phyloP scores from a whole-genome alignment of 208 protist genomes.

The Trypanosomatidae sp. region DNA sequence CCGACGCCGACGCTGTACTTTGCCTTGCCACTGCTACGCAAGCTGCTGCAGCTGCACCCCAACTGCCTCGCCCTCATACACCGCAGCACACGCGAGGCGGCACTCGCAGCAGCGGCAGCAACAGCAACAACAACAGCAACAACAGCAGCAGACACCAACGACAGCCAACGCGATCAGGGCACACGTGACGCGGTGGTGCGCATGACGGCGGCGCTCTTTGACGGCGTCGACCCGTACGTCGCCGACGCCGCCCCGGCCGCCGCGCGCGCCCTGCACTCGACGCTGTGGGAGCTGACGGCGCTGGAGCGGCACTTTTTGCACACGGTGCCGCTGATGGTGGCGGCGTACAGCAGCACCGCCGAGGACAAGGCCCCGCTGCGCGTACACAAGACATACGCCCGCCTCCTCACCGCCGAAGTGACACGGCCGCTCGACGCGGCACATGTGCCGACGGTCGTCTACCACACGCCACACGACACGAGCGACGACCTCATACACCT shows the following conservation, averaged over 20 bases:
- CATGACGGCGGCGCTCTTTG: slow-evolving; percentile 52
- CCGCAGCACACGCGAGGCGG: slow-evolving; percentile 48
- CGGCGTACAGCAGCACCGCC: slow-evolving; percentile 56
- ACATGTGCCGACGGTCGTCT: slow-evolving; percentile 59
- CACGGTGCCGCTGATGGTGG: slow-evolving; percentile 75
- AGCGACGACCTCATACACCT: slow-evolving; percentile 29
- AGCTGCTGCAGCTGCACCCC: slow-evolving; percentile 73
- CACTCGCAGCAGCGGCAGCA: slow-evolving; percentile 20
- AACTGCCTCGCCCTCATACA: slow-evolving; percentile 85
- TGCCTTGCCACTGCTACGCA: slow-evolving; percentile 68
- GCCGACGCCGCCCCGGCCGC: slow-evolving; percentile 11
- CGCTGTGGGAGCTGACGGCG: slow-evolving; percentile 81
- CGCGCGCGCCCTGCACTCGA: slow-evolving; percentile 61
- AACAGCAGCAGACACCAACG: not conserved
- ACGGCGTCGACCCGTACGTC: slow-evolving; percentile 65
- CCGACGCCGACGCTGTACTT: slow-evolving; percentile 81
- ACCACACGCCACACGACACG: slow-evolving; percentile 20
- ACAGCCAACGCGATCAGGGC: slow-evolving; percentile 11
- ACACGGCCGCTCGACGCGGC: slow-evolving; percentile 37
- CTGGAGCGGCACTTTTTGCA: slow-evolving; percentile 81
- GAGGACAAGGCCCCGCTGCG: slow-evolving; percentile 73
- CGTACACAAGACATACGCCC: slow-evolving; percentile 79
- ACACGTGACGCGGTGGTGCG: slow-evolving; percentile 23
- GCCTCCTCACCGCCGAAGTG: slow-evolving; percentile 73
- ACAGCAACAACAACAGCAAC: not conserved